Conservation (phyloP, 768 basidiomycete genomes). For the Boletus vinaceobasis region DNA sequence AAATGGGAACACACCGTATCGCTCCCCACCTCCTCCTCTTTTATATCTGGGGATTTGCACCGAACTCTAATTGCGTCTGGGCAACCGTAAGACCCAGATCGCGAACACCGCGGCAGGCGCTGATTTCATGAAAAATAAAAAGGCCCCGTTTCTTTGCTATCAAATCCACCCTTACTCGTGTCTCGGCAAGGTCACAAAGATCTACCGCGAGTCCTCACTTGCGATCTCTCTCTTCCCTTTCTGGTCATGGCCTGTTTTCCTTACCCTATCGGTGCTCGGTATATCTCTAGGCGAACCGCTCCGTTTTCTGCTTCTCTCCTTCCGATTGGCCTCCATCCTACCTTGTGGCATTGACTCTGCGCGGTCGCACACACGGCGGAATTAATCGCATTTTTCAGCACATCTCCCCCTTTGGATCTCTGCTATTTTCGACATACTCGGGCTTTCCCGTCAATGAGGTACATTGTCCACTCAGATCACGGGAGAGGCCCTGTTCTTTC, state of each 20-base stretch:
- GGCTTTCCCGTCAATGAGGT: constrained; percentile 32
- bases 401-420: constrained; percentile 46
- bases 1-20: constrained; percentile 14
- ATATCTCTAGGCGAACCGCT: constrained; percentile 42
- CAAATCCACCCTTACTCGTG: constrained; percentile 24
- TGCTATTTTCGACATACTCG: constrained; percentile 32
- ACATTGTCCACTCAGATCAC: constrained; percentile 30
- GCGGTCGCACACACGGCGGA: constrained; percentile 32
- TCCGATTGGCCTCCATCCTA: constrained; percentile 48
- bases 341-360: constrained; percentile 38
- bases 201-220: constrained; percentile 13
- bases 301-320: constrained; percentile 39
- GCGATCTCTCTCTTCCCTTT: constrained; percentile 29
- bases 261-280: constrained; percentile 40
- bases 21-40: constrained; percentile 15
- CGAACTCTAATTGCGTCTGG: constrained; percentile 30
- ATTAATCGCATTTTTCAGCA: constrained; percentile 33
- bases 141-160: constrained; percentile 29
- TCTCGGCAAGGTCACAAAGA: constrained; percentile 26
- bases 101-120: constrained; percentile 30
- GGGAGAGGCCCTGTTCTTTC: constrained; percentile 6
- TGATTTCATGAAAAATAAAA: constrained; percentile 30
- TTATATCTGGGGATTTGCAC: constrained; percentile 29
- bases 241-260: constrained; percentile 29
- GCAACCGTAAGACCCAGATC: constrained; percentile 18